Conservation (phyloP, 768 basidiomycete genomes). For the Termitomyces sp. region DNA sequence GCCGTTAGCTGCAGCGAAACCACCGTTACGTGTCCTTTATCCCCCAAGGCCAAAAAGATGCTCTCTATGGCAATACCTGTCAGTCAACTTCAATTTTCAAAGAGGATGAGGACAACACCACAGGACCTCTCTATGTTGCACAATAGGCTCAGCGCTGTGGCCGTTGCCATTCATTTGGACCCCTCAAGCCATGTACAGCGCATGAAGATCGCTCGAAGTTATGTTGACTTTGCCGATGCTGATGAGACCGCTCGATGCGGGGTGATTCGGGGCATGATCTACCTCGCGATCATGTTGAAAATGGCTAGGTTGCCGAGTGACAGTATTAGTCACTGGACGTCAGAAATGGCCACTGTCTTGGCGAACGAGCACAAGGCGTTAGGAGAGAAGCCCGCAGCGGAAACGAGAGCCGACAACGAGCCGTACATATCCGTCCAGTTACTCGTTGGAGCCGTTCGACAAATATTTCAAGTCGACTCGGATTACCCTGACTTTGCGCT, state of each 20-base stretch:
- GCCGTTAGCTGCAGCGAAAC: slow-evolving; percentile 32
- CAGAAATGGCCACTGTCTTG: slow-evolving; percentile 50
- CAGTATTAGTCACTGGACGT: slow-evolving; percentile 58
- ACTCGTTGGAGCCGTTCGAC: slow-evolving; percentile 19
- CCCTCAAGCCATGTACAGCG: slow-evolving; percentile 41
- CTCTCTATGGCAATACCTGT: slow-evolving; percentile 70
- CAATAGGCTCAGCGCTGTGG: slow-evolving; percentile 75
- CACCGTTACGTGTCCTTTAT: slow-evolving; percentile 25
- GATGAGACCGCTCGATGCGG: slow-evolving; percentile 60
- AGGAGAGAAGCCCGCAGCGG: not conserved
- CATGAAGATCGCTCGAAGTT: slow-evolving; percentile 59
- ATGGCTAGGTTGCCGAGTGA: slow-evolving; percentile 45
- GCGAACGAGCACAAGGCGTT: slow-evolving; percentile 45
- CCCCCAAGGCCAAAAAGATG: slow-evolving; percentile 55
- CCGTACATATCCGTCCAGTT: slow-evolving; percentile 8
- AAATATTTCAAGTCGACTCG: slow-evolving; percentile 1
- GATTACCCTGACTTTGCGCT: slow-evolving; percentile 61
- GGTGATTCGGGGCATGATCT: slow-evolving; percentile 71
- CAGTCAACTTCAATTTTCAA: slow-evolving; percentile 59
- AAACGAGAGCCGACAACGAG: not conserved
- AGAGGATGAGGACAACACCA: slow-evolving; percentile 38
- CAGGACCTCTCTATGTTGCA: slow-evolving; percentile 69
- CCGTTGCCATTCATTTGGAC: slow-evolving; percentile 66
- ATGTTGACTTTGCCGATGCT: slow-evolving; percentile 61
- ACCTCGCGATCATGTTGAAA: slow-evolving; percentile 57